These are phyloP conservation scores for Monosporascus sp. DNA, from an alignment of 2,329 filamentous ascomycete species.

Conservation along the genomic window DNA sequence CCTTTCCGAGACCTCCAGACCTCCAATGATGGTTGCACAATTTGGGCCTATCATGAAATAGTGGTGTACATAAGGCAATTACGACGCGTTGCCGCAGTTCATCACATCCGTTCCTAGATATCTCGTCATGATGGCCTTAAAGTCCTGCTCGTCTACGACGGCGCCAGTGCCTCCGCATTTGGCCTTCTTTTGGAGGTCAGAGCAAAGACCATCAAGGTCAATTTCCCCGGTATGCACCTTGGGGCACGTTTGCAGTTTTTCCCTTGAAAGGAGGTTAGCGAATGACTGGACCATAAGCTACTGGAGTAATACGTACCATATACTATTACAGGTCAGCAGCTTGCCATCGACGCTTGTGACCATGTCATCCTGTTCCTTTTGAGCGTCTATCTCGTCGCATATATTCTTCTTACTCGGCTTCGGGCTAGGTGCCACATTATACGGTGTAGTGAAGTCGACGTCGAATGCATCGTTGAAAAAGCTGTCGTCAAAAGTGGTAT, in stretches of 20 bases:
- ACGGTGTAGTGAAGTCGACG: constrained; percentile 74
- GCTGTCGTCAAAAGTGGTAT: constrained; percentile 63
- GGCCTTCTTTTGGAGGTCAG: constrained; percentile 89
- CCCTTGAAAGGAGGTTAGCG: constrained; percentile 58
- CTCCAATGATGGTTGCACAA: background rate
- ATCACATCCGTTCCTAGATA: constrained; percentile 44
- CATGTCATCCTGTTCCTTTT: constrained; percentile 65
- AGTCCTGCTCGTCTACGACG: constrained; percentile 83
- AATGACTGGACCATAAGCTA: background rate
- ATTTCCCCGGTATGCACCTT: constrained; percentile 88
- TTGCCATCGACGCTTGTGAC: constrained; percentile 50
- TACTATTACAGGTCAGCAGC: constrained; percentile 80
- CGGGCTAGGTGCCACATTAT: constrained; percentile 56
- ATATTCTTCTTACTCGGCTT: constrained; percentile 52
- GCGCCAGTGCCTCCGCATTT: constrained; percentile 89
- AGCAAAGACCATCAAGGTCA: constrained; percentile 88
- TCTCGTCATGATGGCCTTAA: constrained; percentile 70
- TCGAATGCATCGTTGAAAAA: constrained; percentile 75
- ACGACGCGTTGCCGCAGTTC: constrained; percentile 2
- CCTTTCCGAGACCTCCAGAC: background rate
- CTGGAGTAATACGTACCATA: constrained; percentile 64
- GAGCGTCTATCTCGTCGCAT: constrained; percentile 70
- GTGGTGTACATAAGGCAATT: background rate
- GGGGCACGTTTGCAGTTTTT: constrained; percentile 79
- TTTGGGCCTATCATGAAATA: background rate